Percentiles rank a stretch among this genome's conserved stretches.
These are phyloP conservation scores for Pseudogymnoascus sp. DNA, from an alignment of 2,329 filamentous ascomycete species.

Conservation along the genomic window DNA sequence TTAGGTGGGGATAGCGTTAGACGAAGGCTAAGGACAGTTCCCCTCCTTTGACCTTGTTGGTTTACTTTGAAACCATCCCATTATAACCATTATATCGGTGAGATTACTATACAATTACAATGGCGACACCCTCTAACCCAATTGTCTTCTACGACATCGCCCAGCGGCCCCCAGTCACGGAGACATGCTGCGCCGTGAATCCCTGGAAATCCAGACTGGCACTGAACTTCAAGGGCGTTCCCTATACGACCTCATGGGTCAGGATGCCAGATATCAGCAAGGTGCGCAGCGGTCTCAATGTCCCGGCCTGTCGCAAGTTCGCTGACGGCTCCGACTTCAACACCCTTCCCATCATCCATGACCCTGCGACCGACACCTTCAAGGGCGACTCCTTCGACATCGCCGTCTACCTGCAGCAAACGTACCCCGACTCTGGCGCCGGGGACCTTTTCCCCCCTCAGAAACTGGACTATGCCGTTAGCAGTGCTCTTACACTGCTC, in stretches of 20 bases:
- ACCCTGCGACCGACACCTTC: conserved; percentile 31
- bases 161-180: conserved; percentile 4
- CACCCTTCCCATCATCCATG: conserved; percentile 50
- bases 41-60: background rate
- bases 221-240: conserved; percentile 39
- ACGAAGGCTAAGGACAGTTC: background rate
- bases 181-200: conserved; percentile 30
- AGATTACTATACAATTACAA: background rate
- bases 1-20: background rate
- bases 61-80: background rate
- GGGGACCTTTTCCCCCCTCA: conserved; percentile 38
- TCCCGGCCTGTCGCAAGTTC: conserved; percentile 44
- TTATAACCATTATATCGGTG: background rate
- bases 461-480: conserved; percentile 33
- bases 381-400: conserved; percentile 60
- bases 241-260: conserved; percentile 44
- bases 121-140: conserved; percentile 1
- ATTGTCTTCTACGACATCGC: conserved; percentile 13
- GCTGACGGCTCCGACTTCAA: conserved; percentile 48
- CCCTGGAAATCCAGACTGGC: conserved; percentile 42
- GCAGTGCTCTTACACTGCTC: conserved; percentile 22
- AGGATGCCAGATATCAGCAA: conserved; percentile 41
- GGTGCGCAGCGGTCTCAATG: conserved; percentile 37
- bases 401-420: conserved; percentile 47
- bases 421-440: conserved; percentile 37